phyloP scores from a whole-genome alignment of 2,329 filamentous ascomycete species.

The Apiospora marii region DNA sequence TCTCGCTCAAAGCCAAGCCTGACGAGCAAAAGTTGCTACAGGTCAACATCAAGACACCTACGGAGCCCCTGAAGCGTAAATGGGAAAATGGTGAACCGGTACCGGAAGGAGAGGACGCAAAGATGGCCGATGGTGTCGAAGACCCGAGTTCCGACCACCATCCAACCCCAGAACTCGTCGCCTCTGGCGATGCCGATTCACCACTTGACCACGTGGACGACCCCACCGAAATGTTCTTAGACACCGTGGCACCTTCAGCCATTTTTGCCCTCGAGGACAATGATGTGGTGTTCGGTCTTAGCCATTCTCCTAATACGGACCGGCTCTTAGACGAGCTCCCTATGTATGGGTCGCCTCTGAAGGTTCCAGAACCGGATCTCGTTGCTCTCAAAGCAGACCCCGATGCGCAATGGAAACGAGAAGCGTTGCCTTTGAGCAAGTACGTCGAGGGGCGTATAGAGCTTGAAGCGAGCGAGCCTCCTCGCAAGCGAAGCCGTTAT shows the following conservation, averaged over 20 bases:
- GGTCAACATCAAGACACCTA: slow-evolving; percentile 64
- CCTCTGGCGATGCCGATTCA: slow-evolving; percentile 68
- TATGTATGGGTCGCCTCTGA: slow-evolving; percentile 73
- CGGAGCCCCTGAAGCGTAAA: slow-evolving; percentile 39
- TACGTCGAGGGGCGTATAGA: slow-evolving; percentile 84
- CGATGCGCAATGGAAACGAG: slow-evolving; percentile 76
- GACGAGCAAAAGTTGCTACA: slow-evolving; percentile 74
- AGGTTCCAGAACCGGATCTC: slow-evolving; percentile 65
- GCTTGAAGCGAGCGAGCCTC: slow-evolving; percentile 70
- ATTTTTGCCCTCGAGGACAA: slow-evolving; percentile 85
- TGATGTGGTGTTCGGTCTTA: slow-evolving; percentile 81
- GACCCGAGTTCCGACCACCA: slow-evolving; percentile 51
- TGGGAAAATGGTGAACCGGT: slow-evolving; percentile 21
- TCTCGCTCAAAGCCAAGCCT: slow-evolving; percentile 59
- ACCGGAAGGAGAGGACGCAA: slow-evolving; percentile 33
- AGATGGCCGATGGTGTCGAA: slow-evolving; percentile 43
- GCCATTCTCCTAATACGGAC: slow-evolving; percentile 77
- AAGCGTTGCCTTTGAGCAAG: slow-evolving; percentile 85
- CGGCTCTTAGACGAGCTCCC: slow-evolving; percentile 83
- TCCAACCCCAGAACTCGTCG: slow-evolving; percentile 72
- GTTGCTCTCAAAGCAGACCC: slow-evolving; percentile 67
- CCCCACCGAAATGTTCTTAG: slow-evolving; percentile 40
- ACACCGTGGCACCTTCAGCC: slow-evolving; percentile 73
- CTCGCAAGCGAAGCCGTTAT: slow-evolving; percentile 82
- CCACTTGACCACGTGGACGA: slow-evolving; percentile 54